phyloP scores from a whole-genome alignment of 2,329 filamentous ascomycete genomes.

The Geosmithia putterillii region DNA sequence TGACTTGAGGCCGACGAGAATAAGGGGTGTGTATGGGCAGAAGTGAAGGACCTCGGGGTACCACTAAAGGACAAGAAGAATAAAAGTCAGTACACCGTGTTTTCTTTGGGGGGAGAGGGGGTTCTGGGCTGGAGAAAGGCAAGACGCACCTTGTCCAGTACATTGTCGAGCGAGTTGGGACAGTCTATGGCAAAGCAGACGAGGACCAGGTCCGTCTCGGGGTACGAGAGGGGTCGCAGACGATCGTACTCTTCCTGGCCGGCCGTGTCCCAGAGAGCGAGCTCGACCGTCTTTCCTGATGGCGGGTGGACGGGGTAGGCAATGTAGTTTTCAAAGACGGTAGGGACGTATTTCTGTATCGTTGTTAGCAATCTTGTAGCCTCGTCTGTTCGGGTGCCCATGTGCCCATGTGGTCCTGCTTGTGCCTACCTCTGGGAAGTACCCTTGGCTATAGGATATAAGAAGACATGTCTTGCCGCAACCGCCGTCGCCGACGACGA shows the following conservation, averaged over 20 bases:
- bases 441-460: constrained; percentile 97
- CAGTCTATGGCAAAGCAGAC: constrained; percentile 99
- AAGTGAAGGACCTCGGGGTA: constrained; percentile 98
- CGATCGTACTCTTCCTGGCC: constrained; percentile 98
- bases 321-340: constrained; percentile 99
- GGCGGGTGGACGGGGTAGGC: constrained; percentile 83
- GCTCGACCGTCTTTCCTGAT: constrained; percentile 87
- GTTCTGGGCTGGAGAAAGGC: background rate
- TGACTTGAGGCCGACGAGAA: constrained; percentile 93
- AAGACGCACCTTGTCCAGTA: constrained; percentile 82
- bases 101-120: background rate
- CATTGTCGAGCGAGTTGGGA: constrained; percentile 94
- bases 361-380: constrained; percentile 1
- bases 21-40: constrained; percentile 90
- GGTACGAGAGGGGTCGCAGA: constrained; percentile 88
- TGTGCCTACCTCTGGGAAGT: constrained; percentile 82
- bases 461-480: constrained; percentile 97
- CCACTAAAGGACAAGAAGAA: constrained; percentile 51
- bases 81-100: background rate
- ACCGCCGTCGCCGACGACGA: constrained; percentile 93
- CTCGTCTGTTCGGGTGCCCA: background rate
- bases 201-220: constrained; percentile 94
- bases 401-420: background rate
- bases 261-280: constrained; percentile 96
- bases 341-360: constrained; percentile 92